A percentile compares a stretch with the other conserved stretches of the same genome.
phyloP scores from a whole-genome alignment of 768 basidiomycete genomes.

The Wakefieldia striispora region DNA sequence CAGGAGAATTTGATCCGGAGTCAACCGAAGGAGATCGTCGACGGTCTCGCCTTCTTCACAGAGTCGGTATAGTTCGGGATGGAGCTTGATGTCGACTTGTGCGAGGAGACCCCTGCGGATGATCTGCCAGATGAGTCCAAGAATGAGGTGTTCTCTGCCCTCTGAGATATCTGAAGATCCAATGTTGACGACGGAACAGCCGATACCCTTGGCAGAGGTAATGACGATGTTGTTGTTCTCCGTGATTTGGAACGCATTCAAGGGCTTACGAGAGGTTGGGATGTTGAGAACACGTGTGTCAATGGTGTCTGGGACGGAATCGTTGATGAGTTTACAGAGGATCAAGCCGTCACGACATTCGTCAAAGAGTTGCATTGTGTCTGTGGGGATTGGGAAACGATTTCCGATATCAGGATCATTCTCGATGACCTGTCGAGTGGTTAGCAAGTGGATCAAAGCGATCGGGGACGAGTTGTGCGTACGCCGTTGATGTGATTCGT shows the following conservation, averaged over 20 bases:
- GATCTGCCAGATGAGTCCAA: slow-evolving; percentile 98
- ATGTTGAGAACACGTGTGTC: slow-evolving; percentile 98
- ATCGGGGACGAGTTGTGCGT: slow-evolving; percentile 28
- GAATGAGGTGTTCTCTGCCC: slow-evolving; percentile 92
- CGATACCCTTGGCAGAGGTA: slow-evolving; percentile 95
- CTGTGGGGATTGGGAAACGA: slow-evolving; percentile 88
- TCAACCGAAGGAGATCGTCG: slow-evolving; percentile 89
- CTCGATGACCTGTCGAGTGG: slow-evolving; percentile 69
- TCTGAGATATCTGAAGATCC: slow-evolving; percentile 91
- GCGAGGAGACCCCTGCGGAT: slow-evolving; percentile 90
- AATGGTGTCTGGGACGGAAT: slow-evolving; percentile 99
- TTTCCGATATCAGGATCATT: slow-evolving; percentile 82
- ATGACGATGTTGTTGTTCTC: slow-evolving; percentile 99
- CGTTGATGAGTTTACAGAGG: slow-evolving; percentile 98
- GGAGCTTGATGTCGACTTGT: slow-evolving; percentile 97
- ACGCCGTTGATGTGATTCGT: slow-evolving; percentile 98
- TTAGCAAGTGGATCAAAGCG: slow-evolving; percentile 1
- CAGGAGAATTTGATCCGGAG: slow-evolving; percentile 96
- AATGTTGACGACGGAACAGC: slow-evolving; percentile 98
- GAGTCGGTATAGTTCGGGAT: slow-evolving; percentile 93
- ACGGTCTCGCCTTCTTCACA: slow-evolving; percentile 97
- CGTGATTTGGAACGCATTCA: slow-evolving; percentile 98
- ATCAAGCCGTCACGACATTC: slow-evolving; percentile 95
- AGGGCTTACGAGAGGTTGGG: slow-evolving; percentile 69
- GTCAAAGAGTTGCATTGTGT: slow-evolving; percentile 98